Conservation (phyloP, 768 basidiomycete genomes). For the Macrolepiota fuliginosa region DNA sequence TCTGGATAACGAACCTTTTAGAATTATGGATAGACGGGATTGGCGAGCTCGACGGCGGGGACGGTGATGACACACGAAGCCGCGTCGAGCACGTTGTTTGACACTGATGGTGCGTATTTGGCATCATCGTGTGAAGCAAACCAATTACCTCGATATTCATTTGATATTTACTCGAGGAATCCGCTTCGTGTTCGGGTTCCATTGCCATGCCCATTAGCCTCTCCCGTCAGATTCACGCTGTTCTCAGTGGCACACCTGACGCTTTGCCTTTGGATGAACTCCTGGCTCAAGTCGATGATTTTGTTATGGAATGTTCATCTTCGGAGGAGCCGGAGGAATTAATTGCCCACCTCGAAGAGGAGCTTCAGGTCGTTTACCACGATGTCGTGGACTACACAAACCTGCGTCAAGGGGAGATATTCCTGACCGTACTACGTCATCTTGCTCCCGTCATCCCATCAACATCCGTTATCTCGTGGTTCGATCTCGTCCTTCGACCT, state of each 20-base stretch:
- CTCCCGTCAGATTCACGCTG: slow-evolving; percentile 53
- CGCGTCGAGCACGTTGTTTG: slow-evolving; percentile 23
- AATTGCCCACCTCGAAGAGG: slow-evolving; percentile 57
- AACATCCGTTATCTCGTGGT: slow-evolving; percentile 77
- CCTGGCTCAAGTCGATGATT: slow-evolving; percentile 50
- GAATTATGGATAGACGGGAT: slow-evolving; percentile 26
- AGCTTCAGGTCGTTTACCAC: slow-evolving; percentile 61
- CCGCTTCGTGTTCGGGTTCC: slow-evolving; percentile 18
- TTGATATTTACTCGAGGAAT: slow-evolving; percentile 10
- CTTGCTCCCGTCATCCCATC: slow-evolving; percentile 61
- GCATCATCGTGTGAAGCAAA: slow-evolving; percentile 18
- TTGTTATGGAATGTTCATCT: slow-evolving; percentile 48
- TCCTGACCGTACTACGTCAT: slow-evolving; percentile 64
- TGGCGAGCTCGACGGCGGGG: slow-evolving; percentile 34
- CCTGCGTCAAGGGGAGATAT: slow-evolving; percentile 59
- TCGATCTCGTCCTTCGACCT: slow-evolving; percentile 75
- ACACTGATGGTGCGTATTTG: slow-evolving; percentile 28
- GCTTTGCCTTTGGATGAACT: slow-evolving; percentile 48
- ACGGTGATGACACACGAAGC: slow-evolving; percentile 14
- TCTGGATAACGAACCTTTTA: slow-evolving; percentile 14
- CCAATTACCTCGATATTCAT: neutral
- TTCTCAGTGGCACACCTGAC: slow-evolving; percentile 54
- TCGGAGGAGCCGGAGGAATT: slow-evolving; percentile 43
- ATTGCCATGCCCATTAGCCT: slow-evolving; percentile 31
- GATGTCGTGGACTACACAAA: slow-evolving; percentile 64